A percentile compares a stretch with the other conserved stretches of the same genome.
Evolutionary conservation across 371 early-diverging fungal species (phyloP).

Genomic region (Syncephalastrum contaminatum): DNA sequence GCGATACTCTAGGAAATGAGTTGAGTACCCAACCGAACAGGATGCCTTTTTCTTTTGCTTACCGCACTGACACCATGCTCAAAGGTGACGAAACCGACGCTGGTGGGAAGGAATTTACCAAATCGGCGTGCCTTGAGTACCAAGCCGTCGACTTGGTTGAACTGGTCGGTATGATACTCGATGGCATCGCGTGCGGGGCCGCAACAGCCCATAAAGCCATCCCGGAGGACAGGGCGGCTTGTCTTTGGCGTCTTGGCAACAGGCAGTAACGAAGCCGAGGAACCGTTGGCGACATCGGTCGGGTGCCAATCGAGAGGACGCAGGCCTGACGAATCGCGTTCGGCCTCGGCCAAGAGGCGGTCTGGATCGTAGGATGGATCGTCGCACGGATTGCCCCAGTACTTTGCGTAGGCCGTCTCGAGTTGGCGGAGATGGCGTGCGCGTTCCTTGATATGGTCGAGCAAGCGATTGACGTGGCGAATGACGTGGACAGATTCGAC

Average conservation of each 20-base stretch:
- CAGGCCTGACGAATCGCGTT: slow-evolving; percentile 16
- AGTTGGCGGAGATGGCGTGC: slow-evolving; percentile 37
- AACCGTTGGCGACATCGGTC: background rate
- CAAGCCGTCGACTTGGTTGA: slow-evolving; percentile 58
- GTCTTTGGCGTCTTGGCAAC: slow-evolving; percentile 10
- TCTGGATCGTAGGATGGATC: slow-evolving; percentile 40
- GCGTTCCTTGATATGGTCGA: slow-evolving; percentile 47
- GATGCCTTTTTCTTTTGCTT: slow-evolving; percentile 15
- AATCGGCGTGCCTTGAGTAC: slow-evolving; percentile 57
- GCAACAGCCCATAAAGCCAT: slow-evolving; percentile 30
- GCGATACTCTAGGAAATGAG: slow-evolving; percentile 45
- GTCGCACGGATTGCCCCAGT: slow-evolving; percentile 50
- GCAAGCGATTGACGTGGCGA: slow-evolving; percentile 52
- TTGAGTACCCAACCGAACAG: background rate
- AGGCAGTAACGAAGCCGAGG: slow-evolving; percentile 15
- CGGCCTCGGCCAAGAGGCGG: slow-evolving; percentile 32
- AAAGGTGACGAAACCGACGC: slow-evolving; percentile 81
- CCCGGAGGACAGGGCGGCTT: slow-evolving; percentile 25
- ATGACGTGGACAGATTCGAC: slow-evolving; percentile 63
- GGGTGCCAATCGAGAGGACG: slow-evolving; percentile 15
- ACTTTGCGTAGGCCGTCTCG: slow-evolving; percentile 43
- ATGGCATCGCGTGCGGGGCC: slow-evolving; percentile 71
- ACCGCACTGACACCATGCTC: slow-evolving; percentile 67
- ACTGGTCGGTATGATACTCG: slow-evolving; percentile 62
- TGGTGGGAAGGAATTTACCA: slow-evolving; percentile 57